These are phyloP conservation scores for Pseudodiploospora longispora DNA, from an alignment of 2,329 filamentous ascomycete genomes.

Conservation along the genomic window DNA sequence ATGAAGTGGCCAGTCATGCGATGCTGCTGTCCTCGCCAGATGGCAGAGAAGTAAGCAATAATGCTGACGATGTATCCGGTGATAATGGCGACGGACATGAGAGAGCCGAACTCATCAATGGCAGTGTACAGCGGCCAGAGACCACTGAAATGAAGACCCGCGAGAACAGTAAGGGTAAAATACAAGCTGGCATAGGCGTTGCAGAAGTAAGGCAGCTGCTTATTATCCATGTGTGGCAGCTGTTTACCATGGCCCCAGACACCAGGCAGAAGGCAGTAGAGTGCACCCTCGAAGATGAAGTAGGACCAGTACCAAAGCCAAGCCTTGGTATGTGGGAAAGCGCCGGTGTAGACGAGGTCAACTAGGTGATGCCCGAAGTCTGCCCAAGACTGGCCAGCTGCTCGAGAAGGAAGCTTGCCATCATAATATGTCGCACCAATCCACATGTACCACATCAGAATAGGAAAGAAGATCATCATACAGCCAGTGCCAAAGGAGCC, in stretches of 20 bases:
- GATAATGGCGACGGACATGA: constrained; percentile 87
- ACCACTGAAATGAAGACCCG: constrained; percentile 71
- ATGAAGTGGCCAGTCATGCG: constrained; percentile 85
- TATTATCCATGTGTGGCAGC: constrained; percentile 70
- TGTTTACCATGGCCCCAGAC: constrained; percentile 85
- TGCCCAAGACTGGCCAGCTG: constrained; percentile 54
- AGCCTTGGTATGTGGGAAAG: constrained; percentile 72
- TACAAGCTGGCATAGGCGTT: constrained; percentile 85
- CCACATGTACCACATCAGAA: constrained; percentile 99
- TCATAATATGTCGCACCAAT: constrained; percentile 89
- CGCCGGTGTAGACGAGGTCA: constrained; percentile 69
- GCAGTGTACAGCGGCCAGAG: constrained; percentile 85
- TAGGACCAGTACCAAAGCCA: constrained; percentile 96
- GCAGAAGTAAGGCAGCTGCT: constrained; percentile 91
- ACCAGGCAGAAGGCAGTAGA: constrained; percentile 81
- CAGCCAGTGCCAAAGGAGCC: constrained; percentile 69
- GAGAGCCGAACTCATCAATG: constrained; percentile 88
- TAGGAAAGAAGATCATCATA: constrained; percentile 91
- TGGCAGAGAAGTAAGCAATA: constrained; percentile 78
- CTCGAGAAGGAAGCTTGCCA: constrained; percentile 66
- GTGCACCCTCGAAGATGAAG: constrained; percentile 72
- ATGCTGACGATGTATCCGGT: constrained; percentile 80
- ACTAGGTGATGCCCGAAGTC: constrained; percentile 68
- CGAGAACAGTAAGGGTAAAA: constrained; percentile 65
- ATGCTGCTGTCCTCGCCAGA: constrained; percentile 73